A percentile compares a stretch with the other conserved stretches of the same genome.
phyloP scores from a whole-genome alignment of 345 rosid species.

The Laguncularia racemosa region DNA sequence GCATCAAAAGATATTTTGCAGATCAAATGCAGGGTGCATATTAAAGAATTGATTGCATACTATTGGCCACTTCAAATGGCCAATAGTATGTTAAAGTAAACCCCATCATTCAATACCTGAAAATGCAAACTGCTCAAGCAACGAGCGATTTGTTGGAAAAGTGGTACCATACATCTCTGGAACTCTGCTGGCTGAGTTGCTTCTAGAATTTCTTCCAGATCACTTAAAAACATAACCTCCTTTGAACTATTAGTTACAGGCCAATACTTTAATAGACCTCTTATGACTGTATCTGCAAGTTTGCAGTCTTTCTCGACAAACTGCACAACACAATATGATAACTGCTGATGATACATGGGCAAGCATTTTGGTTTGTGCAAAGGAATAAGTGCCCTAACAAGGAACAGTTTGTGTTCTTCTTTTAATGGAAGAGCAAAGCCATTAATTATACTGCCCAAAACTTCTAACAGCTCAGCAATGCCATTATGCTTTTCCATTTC shows the following conservation, averaged over 20 bases:
- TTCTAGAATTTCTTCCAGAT: constrained; percentile 83
- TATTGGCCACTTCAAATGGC: no score
- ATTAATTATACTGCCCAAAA: constrained; percentile 84
- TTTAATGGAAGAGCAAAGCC: constrained; percentile 90
- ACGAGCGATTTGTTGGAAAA: constrained; percentile 58
- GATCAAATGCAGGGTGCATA: no score
- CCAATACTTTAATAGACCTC: constrained; percentile 86
- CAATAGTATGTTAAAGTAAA: no score
- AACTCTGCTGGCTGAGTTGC: constrained; percentile 76
- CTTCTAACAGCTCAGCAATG: constrained; percentile 79
- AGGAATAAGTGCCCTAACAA: constrained; percentile 63
- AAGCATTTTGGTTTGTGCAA: constrained; percentile 82
- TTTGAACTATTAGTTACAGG: constrained; percentile 85
- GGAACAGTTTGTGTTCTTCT: constrained; percentile 91
- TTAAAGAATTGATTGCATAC: no score
- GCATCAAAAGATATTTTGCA: no score
- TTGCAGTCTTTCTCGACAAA: constrained; percentile 89
- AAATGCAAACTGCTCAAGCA: constrained; percentile 82
- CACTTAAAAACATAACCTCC: constrained; percentile 90
- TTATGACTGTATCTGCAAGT: constrained; percentile 74
- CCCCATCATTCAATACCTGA: constrained; percentile 42
- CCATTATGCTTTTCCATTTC: constrained; percentile 87
- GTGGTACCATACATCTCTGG: constrained; percentile 77
- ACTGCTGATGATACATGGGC: constrained; percentile 77
- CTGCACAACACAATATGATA: constrained; percentile 74